A percentile compares a stretch with the other conserved stretches of the same genome.
These are phyloP conservation scores for Paecilomyces sp. DNA, from an alignment of 2,329 filamentous ascomycete species.

Conservation along the genomic window DNA sequence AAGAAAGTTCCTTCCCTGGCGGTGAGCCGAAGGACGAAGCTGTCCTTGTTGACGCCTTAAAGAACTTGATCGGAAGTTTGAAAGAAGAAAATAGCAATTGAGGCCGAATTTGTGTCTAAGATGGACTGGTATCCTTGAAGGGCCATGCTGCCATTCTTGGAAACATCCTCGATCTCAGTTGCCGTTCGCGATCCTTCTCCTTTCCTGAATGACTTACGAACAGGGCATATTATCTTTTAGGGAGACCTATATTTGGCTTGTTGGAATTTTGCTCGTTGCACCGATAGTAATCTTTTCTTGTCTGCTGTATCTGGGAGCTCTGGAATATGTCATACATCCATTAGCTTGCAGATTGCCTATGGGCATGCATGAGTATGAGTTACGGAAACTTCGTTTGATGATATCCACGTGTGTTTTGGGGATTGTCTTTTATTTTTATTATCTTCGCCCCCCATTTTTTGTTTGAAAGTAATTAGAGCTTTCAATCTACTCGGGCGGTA, in stretches of 20 bases:
- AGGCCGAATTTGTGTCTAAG: not conserved
- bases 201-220: conserved; percentile 12
- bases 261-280: conserved; percentile 7
- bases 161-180: not conserved
- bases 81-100: conserved; percentile 22
- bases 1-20: conserved; percentile 36
- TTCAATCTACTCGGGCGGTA: not conserved
- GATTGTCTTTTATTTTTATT: not conserved
- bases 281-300: conserved; percentile 11
- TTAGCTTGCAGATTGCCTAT: not conserved
- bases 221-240: conserved; percentile 8
- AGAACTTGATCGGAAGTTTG: conserved; percentile 32
- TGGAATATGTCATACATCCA: not conserved
- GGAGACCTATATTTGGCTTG: conserved; percentile 6
- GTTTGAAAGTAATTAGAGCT: not conserved
- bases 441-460: not conserved
- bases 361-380: not conserved
- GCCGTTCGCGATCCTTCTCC: not conserved
- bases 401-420: not conserved
- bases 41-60: conserved; percentile 34
- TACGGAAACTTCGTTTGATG: not conserved
- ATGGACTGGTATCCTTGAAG: not conserved
- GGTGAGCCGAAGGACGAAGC: conserved; percentile 38
- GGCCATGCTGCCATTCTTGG: not conserved
- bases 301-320: conserved; percentile 7